These are phyloP conservation scores for Pilobolus umbonatus DNA, from an alignment of 192 early-diverging fungal species.

Conservation along the genomic window DNA sequence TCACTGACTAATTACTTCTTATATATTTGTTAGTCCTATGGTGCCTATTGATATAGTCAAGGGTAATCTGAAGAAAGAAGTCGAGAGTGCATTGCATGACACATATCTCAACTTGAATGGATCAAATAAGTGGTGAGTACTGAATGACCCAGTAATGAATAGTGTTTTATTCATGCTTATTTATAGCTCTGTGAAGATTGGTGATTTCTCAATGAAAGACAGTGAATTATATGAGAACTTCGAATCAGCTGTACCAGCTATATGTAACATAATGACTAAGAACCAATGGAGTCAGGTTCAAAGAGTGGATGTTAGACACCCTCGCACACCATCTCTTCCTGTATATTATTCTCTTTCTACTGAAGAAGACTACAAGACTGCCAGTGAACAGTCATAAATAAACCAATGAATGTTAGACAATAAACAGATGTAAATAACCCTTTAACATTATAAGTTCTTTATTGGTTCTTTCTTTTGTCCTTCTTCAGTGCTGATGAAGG, in stretches of 20 bases:
- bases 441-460: background rate
- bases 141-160: too few relatives aligned
- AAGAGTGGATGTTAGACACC: constrained; percentile 77
- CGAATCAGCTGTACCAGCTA: constrained; percentile 46
- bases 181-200: constrained; percentile 67
- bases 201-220: constrained; percentile 51
- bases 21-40: background rate
- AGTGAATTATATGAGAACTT: constrained; percentile 75
- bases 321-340: constrained; percentile 70
- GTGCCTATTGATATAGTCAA: constrained; percentile 56
- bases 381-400: background rate
- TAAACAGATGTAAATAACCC: background rate
- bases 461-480: background rate
- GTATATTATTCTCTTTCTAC: constrained; percentile 66
- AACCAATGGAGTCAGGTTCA: constrained; percentile 82
- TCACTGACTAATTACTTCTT: too few relatives aligned
- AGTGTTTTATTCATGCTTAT: background rate
- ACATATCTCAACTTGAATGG: constrained; percentile 41
- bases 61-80: constrained; percentile 51
- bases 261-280: constrained; percentile 60
- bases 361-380: background rate
- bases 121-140: background rate
- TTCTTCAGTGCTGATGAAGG: background rate
- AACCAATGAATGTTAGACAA: background rate
- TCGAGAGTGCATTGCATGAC: constrained; percentile 48